phyloP scores from a whole-genome alignment of 495 filamentous ascomycete species.

The Haplographium delicatum region DNA sequence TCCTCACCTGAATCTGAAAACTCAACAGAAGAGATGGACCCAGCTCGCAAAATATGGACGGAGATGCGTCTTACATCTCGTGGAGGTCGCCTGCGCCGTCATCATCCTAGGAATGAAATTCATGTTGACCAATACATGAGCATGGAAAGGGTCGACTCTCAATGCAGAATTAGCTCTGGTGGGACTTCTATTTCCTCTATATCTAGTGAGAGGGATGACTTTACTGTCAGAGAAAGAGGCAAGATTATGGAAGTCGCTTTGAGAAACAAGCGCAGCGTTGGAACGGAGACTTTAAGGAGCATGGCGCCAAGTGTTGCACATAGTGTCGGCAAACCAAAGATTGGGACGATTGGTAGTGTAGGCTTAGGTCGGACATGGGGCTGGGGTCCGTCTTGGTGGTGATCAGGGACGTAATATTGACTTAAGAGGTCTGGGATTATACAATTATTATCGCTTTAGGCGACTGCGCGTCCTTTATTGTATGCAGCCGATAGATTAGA shows the following conservation, averaged over 20 bases:
- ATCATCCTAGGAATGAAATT: conserved; percentile 18
- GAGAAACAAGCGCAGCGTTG: conserved; percentile 37
- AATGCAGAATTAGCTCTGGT: conserved; percentile 16
- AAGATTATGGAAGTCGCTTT: conserved; percentile 34
- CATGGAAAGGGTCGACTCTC: conserved; percentile 19
- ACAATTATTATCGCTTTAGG: too few species aligned
- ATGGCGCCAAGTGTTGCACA: conserved; percentile 33
- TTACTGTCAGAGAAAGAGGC: conserved; percentile 24
- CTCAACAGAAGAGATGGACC: conserved; percentile 27
- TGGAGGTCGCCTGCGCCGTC: neutral
- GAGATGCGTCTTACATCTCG: conserved; percentile 30
- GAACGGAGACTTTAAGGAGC: conserved; percentile 37
- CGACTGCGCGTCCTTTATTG: too few species aligned
- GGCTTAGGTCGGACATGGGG: conserved; percentile 21
- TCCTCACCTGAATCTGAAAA: neutral
- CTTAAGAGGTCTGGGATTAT: too few species aligned
- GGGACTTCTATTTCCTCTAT: conserved; percentile 3
- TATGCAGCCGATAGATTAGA: too few species aligned
- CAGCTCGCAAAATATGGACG: conserved; percentile 43
- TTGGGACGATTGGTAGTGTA: conserved; percentile 9
- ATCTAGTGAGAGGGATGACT: neutral
- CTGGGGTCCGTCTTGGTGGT: conserved; percentile 23
- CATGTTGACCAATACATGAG: conserved; percentile 24
- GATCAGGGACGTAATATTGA: too few species aligned
- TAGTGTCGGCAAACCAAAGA: conserved; percentile 6